Evolutionary conservation across 352 stramenopile genomes (phyloP), one percentile per base, ranked within the genome.

Genomic region (Plasmopara muralis): DNA sequence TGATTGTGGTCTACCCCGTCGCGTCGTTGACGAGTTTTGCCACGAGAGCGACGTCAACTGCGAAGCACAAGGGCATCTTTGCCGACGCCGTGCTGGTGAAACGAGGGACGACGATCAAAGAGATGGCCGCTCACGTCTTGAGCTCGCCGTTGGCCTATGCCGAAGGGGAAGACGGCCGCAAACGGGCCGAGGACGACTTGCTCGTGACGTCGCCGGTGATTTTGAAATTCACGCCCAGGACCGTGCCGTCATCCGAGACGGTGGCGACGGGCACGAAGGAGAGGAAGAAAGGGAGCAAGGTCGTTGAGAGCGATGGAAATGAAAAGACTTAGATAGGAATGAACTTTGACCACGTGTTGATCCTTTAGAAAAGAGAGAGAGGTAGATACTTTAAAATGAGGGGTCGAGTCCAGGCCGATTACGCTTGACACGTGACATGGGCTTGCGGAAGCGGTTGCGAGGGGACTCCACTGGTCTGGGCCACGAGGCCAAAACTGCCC

Each of bases 1-100:
- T 83, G 20, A 81, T 92, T 2, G 78, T 93, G 1, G 81, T 80
- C 29, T 95, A 95, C 60, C 85, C 85, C 0, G 83, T 95, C 45
- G 89, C 88, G 59, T 93, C 82, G 33, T 71, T 91, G 43, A 93
- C 90, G 62, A 92, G 84, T 54, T 91, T 91, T 25, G 70, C 79
- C 2, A 89, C 77, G 4, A 76, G 87, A 14, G 61, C 67, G 6
- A 77, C 70, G 37, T 55, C 64, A 10, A 60, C 55, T 44, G 46
- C 41, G 18, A 65, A 57, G 2, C 60, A 64, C 50, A 87, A 87
- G 62, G 77, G 72, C n/a, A 73, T 89, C 16, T 93, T 93, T 48
- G 75, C 67, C 18, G 74, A 93, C 33, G 79, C 77, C 10, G 72
- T 93, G 9, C 85, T 93, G 54, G 74, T 90, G 15, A 72, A 79